Conservation (phyloP, 306 rosid genomes). For the Coriaria nepalensis region DNA sequence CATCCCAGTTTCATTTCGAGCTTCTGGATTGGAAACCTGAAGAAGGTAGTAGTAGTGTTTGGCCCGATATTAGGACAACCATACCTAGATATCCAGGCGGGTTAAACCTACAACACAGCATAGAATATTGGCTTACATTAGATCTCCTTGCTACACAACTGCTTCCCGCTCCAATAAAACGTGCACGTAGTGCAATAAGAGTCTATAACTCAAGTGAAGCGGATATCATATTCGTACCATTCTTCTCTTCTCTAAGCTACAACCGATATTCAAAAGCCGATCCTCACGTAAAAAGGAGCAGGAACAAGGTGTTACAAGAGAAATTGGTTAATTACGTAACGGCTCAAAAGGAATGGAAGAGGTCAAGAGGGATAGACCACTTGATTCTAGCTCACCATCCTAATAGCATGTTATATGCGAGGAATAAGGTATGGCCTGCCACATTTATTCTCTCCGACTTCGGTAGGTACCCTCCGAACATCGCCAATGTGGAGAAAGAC, state of each 20-base stretch:
- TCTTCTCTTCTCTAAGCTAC: slow-evolving; percentile 63
- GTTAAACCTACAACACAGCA: slow-evolving; percentile 67
- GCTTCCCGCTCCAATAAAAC: slow-evolving; percentile 28
- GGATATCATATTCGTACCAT: slow-evolving; percentile 60
- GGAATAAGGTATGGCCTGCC: slow-evolving; percentile 57
- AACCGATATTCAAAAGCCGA: slow-evolving; percentile 34
- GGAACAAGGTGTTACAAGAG: slow-evolving; percentile 44
- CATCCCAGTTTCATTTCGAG: slow-evolving; percentile 59
- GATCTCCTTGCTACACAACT: slow-evolving; percentile 69
- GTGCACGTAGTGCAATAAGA: slow-evolving; percentile 26
- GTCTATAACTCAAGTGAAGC: slow-evolving; percentile 62
- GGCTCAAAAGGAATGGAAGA: slow-evolving; percentile 54
- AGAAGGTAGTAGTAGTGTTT: slow-evolving; percentile 23
- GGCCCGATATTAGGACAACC: slow-evolving; percentile 46
- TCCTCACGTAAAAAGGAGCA: slow-evolving; percentile 30
- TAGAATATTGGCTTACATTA: slow-evolving; percentile 73
- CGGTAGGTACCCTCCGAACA: slow-evolving; percentile 67
- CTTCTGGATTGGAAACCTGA: slow-evolving; percentile 44
- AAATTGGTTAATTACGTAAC: slow-evolving; percentile 39
- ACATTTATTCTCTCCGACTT: slow-evolving; percentile 65
- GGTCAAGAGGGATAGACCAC: slow-evolving; percentile 63
- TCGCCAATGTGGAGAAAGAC: slow-evolving; percentile 75
- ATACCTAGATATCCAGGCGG: slow-evolving; percentile 63
- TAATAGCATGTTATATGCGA: slow-evolving; percentile 63
- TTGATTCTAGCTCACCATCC: slow-evolving; percentile 81